Percentiles rank a stretch among this genome's conserved stretches.
Evolutionary conservation across 73 alveolate genomes (phyloP).

Genomic region (Tetrahymena thermophila): DNA sequence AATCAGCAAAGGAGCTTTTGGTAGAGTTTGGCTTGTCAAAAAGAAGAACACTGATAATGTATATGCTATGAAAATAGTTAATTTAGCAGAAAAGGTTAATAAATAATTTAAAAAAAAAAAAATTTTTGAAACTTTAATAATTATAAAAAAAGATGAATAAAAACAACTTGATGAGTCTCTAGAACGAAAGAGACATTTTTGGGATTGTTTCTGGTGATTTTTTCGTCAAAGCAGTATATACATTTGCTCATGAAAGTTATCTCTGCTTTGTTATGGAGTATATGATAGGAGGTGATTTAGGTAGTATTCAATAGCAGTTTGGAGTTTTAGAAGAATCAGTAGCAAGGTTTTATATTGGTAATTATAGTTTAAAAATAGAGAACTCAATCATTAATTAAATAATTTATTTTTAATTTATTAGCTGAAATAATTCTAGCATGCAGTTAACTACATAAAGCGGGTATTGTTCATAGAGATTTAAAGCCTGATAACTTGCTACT

Average conservation of each 20-base stretch:
- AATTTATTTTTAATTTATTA: not conserved
- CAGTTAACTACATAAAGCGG: slow-evolving; percentile 55
- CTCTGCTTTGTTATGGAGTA: slow-evolving; percentile 73
- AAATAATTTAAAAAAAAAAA: not conserved
- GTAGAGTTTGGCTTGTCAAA: slow-evolving; percentile 72
- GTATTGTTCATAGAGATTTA: slow-evolving; percentile 68
- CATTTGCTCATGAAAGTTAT: slow-evolving; percentile 61
- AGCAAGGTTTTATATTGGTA: slow-evolving; percentile 45
- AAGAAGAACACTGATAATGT: slow-evolving; percentile 74
- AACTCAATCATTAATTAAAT: not conserved
- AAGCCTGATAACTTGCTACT: slow-evolving; percentile 70
- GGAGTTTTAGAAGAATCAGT: slow-evolving; percentile 60
- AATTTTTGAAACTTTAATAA: not conserved
- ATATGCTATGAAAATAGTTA: slow-evolving; percentile 85
- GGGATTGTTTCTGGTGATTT: slow-evolving; percentile 48
- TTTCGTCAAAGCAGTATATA: slow-evolving; percentile 69
- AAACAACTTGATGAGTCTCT: slow-evolving; percentile 49
- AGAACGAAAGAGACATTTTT: slow-evolving; percentile 61
- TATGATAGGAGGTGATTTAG: slow-evolving; percentile 78
- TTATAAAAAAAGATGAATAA: not conserved
- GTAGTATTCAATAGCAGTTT: slow-evolving; percentile 44
- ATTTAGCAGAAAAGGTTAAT: slow-evolving; percentile 59
- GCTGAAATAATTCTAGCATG: slow-evolving; percentile 72
- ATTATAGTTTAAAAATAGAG: not conserved
- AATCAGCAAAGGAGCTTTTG: slow-evolving; percentile 83